phyloP scores from a whole-genome alignment of 768 basidiomycete species.

The Dendrothele bispora region DNA sequence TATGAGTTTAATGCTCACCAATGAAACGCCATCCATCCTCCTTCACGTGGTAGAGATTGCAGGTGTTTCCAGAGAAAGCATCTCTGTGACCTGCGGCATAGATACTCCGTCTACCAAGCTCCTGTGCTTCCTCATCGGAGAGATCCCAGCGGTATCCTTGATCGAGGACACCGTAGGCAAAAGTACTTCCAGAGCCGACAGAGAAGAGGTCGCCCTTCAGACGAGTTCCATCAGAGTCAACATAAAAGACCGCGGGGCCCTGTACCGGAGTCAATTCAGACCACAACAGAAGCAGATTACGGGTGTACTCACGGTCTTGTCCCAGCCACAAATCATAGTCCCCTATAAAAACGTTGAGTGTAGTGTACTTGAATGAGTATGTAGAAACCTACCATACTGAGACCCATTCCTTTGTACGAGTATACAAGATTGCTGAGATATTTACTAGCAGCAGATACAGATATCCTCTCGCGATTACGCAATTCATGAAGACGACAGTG shows the following conservation, averaged over 20 bases:
- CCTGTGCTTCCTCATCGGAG: slow-evolving; percentile 89
- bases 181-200: slow-evolving; percentile 96
- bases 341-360: slow-evolving; percentile 51
- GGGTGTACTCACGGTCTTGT: slow-evolving; percentile 77
- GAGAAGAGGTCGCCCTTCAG: slow-evolving; percentile 98
- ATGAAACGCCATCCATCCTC: slow-evolving; percentile 96
- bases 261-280: slow-evolving; percentile 25
- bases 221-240: slow-evolving; percentile 95
- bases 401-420: slow-evolving; percentile 97
- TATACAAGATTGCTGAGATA: slow-evolving; percentile 97
- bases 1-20: slow-evolving; percentile 48
- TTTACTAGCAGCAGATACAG: slow-evolving; percentile 98
- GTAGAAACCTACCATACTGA: slow-evolving; percentile 83
- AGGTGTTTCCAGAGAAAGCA: slow-evolving; percentile 93
- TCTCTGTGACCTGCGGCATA: slow-evolving; percentile 97
- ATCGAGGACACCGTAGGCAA: slow-evolving; percentile 98
- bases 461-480: slow-evolving; percentile 94
- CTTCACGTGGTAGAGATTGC: slow-evolving; percentile 95
- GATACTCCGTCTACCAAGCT: slow-evolving; percentile 90
- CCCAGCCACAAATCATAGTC: slow-evolving; percentile 99
- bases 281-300: background rate
- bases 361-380: slow-evolving; percentile 1
- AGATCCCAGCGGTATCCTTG: slow-evolving; percentile 95
- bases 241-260: slow-evolving; percentile 95
- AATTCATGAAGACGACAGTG: slow-evolving; percentile 97